A percentile compares a stretch with the other conserved stretches of the same genome.
These are phyloP conservation scores for Phytophthora boehmeriae DNA, from an alignment of 352 stramenopile genomes.

Conservation along the genomic window DNA sequence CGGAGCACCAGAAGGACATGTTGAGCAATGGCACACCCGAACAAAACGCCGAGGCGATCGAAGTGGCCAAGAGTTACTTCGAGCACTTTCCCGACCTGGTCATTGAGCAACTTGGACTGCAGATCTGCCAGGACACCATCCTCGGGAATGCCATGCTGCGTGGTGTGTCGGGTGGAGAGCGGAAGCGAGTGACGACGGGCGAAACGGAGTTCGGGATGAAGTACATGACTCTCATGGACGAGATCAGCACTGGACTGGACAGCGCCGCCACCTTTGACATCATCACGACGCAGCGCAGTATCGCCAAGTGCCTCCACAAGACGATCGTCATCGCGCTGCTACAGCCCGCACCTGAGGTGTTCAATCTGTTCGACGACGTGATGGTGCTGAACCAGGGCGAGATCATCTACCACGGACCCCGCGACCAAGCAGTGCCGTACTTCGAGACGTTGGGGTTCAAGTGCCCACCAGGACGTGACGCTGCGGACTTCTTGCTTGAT, in stretches of 20 bases:
- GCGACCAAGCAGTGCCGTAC: conserved; percentile 38
- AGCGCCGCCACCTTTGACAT: conserved; percentile 92
- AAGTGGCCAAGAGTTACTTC: conserved; percentile 29
- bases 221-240: conserved; percentile 85
- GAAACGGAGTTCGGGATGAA: conserved; percentile 84
- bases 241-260: conserved; percentile 93
- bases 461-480: conserved; percentile 47
- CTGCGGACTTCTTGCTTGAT: conserved; percentile 61
- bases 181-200: conserved; percentile 69
- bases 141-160: conserved; percentile 53
- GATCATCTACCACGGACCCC: conserved; percentile 66
- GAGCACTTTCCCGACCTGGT: conserved; percentile 51
- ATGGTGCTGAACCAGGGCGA: conserved; percentile 64
- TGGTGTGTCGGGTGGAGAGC: conserved; percentile 69
- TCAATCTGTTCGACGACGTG: conserved; percentile 62
- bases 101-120: conserved; percentile 44
- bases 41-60: conserved; percentile 30
- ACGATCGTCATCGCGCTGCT: conserved; percentile 64
- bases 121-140: conserved; percentile 54
- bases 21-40: conserved; percentile 37
- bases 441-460: conserved; percentile 45
- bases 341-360: conserved; percentile 61
- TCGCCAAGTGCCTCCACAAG: conserved; percentile 46
- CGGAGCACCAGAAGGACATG: conserved; percentile 41
- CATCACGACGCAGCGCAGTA: conserved; percentile 61